Percentiles rank a stretch among this genome's conserved stretches.
Evolutionary conservation across 371 early-diverging fungal species (phyloP).

Genomic region (Mycotypha africana): DNA sequence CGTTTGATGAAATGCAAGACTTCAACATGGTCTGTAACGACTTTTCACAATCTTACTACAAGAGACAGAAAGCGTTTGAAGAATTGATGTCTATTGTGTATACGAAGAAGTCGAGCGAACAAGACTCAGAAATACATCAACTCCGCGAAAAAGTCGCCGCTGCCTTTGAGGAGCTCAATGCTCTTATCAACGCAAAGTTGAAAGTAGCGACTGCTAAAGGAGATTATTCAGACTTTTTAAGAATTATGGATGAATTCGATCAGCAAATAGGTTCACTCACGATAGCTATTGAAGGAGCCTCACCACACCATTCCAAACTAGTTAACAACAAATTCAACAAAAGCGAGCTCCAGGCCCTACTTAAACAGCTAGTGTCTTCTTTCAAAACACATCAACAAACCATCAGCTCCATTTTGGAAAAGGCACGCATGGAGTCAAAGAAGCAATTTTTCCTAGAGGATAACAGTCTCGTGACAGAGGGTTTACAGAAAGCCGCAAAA

Average conservation of each 20-base stretch:
- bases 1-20: slow-evolving; percentile 16
- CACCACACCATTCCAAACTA: slow-evolving; percentile 30
- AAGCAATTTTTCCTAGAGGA: slow-evolving; percentile 17
- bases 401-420: slow-evolving; percentile 28
- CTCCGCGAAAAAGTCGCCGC: slow-evolving; percentile 14
- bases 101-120: too few species aligned
- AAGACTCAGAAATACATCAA: slow-evolving; percentile 10
- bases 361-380: slow-evolving; percentile 35
- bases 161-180: slow-evolving; percentile 11
- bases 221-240: slow-evolving; percentile 24
- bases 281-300: slow-evolving; percentile 32
- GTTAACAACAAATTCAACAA: slow-evolving; percentile 37
- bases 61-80: too few species aligned
- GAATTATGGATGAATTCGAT: slow-evolving; percentile 30
- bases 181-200: slow-evolving; percentile 22
- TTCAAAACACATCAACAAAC: slow-evolving; percentile 41
- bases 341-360: slow-evolving; percentile 44
- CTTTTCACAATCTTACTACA: slow-evolving; percentile 5
- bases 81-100: too few species aligned
- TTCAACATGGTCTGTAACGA: slow-evolving; percentile 26
- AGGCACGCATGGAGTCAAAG: slow-evolving; percentile 23
- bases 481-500: slow-evolving; percentile 29
- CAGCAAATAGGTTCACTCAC: slow-evolving; percentile 22
- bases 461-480: slow-evolving; percentile 34
- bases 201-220: slow-evolving; percentile 24